Percentiles rank a stretch among this genome's conserved stretches.
These are phyloP conservation scores for Thozetella sp. DNA, from an alignment of 495 filamentous ascomycete species.

Conservation along the genomic window DNA sequence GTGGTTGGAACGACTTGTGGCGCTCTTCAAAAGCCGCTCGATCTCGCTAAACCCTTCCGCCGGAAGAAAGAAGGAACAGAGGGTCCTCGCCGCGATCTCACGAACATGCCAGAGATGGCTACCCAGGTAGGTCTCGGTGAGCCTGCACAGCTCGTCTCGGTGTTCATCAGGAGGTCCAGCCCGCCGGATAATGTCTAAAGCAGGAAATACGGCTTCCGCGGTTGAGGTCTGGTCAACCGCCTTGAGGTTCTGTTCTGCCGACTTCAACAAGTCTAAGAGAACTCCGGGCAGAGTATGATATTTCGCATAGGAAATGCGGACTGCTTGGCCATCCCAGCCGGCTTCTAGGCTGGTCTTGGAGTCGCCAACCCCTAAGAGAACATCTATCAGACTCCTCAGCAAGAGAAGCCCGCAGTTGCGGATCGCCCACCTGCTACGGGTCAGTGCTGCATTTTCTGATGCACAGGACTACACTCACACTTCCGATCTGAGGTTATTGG, in stretches of 20 bases:
- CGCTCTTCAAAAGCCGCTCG: slow-evolving; percentile 40
- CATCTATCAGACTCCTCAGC: slow-evolving; percentile 78
- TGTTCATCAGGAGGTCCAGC: slow-evolving; percentile 54
- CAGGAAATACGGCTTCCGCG: slow-evolving; percentile 83
- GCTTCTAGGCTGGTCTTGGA: slow-evolving; percentile 49
- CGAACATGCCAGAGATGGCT: slow-evolving; percentile 85
- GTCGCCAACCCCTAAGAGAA: slow-evolving; percentile 69
- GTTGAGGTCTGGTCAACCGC: slow-evolving; percentile 30
- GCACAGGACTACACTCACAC: slow-evolving; percentile 40
- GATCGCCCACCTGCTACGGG: slow-evolving; percentile 75
- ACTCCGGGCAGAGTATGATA: slow-evolving; percentile 72
- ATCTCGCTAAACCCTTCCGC: slow-evolving; percentile 53
- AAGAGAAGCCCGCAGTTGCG: slow-evolving; percentile 91
- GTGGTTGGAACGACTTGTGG: slow-evolving; percentile 18
- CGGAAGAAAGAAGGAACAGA: slow-evolving; percentile 63
- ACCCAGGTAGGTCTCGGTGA: slow-evolving; percentile 60
- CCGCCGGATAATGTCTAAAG: slow-evolving; percentile 77
- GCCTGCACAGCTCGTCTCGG: slow-evolving; percentile 41
- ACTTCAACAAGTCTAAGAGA: slow-evolving; percentile 64
- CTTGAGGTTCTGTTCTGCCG: slow-evolving; percentile 36
- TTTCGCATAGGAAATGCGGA: slow-evolving; percentile 65
- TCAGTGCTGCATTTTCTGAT: background rate
- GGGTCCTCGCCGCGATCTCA: slow-evolving; percentile 84
- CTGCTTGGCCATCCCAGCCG: slow-evolving; percentile 50
- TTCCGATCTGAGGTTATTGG: slow-evolving; percentile 66